phyloP scores from a whole-genome alignment of 108 stramenopile species.

The Nitzschia sp. region DNA sequence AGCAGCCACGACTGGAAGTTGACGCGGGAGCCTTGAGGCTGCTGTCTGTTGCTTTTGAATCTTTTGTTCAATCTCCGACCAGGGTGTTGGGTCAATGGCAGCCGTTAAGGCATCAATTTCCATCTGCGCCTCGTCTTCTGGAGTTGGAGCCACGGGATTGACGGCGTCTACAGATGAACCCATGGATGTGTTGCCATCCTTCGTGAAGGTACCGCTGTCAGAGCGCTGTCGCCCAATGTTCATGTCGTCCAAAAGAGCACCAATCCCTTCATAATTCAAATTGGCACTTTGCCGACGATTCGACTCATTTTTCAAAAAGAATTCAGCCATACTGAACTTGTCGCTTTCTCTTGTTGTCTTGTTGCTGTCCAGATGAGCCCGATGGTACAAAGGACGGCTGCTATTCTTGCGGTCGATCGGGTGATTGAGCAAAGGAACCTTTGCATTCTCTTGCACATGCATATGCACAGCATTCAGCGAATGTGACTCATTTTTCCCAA shows the following conservation, averaged over 20 bases:
- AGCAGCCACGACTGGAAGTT: background rate
- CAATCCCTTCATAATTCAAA: constrained; percentile 18
- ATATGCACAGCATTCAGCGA: constrained; percentile 76
- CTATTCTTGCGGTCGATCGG: constrained; percentile 61
- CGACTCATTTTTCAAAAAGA: constrained; percentile 34
- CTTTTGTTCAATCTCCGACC: constrained; percentile 34
- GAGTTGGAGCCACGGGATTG: constrained; percentile 3
- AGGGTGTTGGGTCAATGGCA: constrained; percentile 39
- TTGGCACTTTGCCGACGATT: constrained; percentile 24
- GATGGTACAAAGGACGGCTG: constrained; percentile 18
- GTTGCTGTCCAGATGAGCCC: background rate
- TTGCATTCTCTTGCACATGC: constrained; percentile 82
- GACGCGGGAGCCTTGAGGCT: constrained; percentile 3
- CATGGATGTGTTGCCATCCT: background rate
- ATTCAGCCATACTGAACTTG: constrained; percentile 33
- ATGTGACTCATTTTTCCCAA: constrained; percentile 15
- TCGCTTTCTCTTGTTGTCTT: background rate
- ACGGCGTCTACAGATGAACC: background rate
- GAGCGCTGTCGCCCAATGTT: constrained; percentile 1
- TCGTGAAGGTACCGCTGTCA: background rate
- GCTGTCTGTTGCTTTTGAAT: constrained; percentile 8
- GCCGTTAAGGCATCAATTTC: constrained; percentile 28
- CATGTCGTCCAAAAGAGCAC: constrained; percentile 34
- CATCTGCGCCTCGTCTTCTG: constrained; percentile 9
- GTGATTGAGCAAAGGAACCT: constrained; percentile 61